A percentile compares a stretch with the other conserved stretches of the same genome.
Evolutionary conservation across 2,329 filamentous ascomycete genomes (phyloP).

Genomic region (Aphanocladium album): DNA sequence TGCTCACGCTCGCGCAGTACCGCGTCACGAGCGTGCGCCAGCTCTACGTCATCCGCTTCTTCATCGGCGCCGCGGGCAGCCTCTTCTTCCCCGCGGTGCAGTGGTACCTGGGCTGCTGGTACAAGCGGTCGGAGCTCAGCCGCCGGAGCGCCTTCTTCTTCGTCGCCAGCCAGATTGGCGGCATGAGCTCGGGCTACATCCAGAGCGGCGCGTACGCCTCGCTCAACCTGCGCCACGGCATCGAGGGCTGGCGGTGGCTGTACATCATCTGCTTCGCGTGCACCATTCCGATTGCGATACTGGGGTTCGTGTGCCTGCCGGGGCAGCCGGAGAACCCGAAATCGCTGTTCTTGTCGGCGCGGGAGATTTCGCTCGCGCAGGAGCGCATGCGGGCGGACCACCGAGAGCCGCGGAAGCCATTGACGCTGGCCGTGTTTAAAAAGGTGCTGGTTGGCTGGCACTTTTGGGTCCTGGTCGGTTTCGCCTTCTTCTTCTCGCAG

Average conservation of each 20-base stretch:
- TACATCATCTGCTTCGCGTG: conserved; percentile 39
- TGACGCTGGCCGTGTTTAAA: conserved; percentile 21
- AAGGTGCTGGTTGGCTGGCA: conserved; percentile 25
- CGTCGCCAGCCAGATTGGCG: conserved; percentile 36
- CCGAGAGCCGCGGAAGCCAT: conserved; percentile 23
- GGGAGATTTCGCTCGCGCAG: conserved; percentile 25
- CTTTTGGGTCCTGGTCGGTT: conserved; percentile 26
- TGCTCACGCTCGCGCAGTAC: conserved; percentile 20
- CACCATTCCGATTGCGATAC: conserved; percentile 25
- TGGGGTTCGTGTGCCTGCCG: conserved; percentile 28
- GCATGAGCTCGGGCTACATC: conserved; percentile 40
- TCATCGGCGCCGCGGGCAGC: conserved; percentile 33
- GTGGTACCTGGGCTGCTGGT: conserved; percentile 37
- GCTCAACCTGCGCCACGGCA: conserved; percentile 30
- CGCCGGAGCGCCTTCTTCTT: conserved; percentile 35
- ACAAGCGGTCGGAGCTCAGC: conserved; percentile 35
- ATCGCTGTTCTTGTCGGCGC: conserved; percentile 22
- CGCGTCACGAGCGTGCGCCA: conserved; percentile 26
- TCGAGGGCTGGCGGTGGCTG: conserved; percentile 41
- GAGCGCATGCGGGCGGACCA: conserved; percentile 26
- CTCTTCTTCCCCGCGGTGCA: conserved; percentile 30
- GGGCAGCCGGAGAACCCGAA: conserved; percentile 25
- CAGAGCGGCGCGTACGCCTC: conserved; percentile 34
- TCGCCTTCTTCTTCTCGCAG: conserved; percentile 25
- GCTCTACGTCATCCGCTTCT: conserved; percentile 35